phyloP scores from a whole-genome alignment of 495 filamentous ascomycete genomes.

The Penicillium tannophilum region DNA sequence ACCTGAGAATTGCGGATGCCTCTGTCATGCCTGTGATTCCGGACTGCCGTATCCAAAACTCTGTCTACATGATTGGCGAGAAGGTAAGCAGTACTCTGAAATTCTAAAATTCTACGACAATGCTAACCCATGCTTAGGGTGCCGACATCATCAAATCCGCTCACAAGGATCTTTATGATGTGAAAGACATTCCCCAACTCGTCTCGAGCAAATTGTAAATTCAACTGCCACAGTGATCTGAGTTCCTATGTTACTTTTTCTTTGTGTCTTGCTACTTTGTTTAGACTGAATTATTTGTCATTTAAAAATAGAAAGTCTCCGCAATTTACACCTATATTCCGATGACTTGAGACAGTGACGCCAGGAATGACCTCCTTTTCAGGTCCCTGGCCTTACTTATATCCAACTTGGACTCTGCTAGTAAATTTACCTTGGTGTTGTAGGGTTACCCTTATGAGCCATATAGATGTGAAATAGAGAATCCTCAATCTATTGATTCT shows the following conservation, averaged over 20 bases:
- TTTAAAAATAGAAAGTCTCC: no score
- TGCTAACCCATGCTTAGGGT: conserved; percentile 18
- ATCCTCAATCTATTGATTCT: no score
- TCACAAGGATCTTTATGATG: conserved; percentile 34
- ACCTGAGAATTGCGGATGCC: conserved; percentile 52
- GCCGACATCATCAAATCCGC: conserved; percentile 38
- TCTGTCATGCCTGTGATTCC: conserved; percentile 41
- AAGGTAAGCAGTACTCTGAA: conserved; percentile 36
- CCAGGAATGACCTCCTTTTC: no score
- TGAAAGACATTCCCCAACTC: conserved; percentile 18
- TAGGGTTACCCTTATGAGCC: no score
- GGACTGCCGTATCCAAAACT: conserved; percentile 44
- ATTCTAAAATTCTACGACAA: not conserved
- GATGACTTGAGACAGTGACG: no score
- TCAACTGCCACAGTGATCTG: not conserved
- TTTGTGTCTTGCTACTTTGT: not conserved
- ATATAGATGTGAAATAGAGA: no score
- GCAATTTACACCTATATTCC: no score
- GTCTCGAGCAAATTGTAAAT: not conserved
- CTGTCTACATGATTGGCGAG: conserved; percentile 63
- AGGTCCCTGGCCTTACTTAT: no score
- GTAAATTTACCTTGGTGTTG: no score
- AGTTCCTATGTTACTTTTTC: not conserved
- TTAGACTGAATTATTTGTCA: not conserved
- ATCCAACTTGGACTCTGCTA: no score